phyloP scores from a whole-genome alignment of 352 stramenopile species.

The Pythium chondricola region DNA sequence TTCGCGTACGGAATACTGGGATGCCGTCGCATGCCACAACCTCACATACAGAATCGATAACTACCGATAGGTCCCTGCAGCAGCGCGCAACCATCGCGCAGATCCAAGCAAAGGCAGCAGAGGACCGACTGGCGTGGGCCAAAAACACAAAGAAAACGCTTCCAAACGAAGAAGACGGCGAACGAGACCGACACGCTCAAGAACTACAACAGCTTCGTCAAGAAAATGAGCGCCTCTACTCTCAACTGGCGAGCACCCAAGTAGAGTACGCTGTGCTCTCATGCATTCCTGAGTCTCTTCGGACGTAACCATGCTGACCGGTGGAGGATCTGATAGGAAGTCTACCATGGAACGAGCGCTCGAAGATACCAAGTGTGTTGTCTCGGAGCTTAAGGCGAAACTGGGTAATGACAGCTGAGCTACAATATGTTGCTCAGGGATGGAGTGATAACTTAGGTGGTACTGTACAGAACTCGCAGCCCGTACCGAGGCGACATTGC shows the following conservation, averaged over 20 bases:
- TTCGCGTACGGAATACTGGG: constrained; percentile 14
- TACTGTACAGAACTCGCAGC: constrained; percentile 1
- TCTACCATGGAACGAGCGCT: too few species aligned
- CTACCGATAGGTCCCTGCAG: constrained; percentile 13
- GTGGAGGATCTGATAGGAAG: too few species aligned
- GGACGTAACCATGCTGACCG: too few species aligned
- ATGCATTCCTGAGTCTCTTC: too few species aligned
- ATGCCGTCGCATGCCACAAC: too few species aligned
- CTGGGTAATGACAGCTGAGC: too few species aligned
- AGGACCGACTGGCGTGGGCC: not conserved
- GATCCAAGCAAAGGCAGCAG: constrained; percentile 1
- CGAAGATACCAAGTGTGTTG: too few species aligned
- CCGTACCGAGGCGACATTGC: not conserved
- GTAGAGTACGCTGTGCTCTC: constrained; percentile 18
- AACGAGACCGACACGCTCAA: not conserved
- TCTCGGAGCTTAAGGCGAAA: too few species aligned
- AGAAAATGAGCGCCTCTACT: constrained; percentile 25
- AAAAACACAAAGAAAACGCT: too few species aligned
- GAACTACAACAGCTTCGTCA: constrained; percentile 13
- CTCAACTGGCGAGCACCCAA: constrained; percentile 6
- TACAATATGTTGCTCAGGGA: too few species aligned
- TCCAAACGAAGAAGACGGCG: not conserved
- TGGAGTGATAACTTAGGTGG: not conserved
- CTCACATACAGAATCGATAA: too few species aligned
- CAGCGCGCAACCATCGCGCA: constrained; percentile 14